Evolutionary conservation across 2,329 filamentous ascomycete genomes (phyloP), one percentile per base, ranked within the genome.

Genomic region (Fusarium virguliforme): DNA sequence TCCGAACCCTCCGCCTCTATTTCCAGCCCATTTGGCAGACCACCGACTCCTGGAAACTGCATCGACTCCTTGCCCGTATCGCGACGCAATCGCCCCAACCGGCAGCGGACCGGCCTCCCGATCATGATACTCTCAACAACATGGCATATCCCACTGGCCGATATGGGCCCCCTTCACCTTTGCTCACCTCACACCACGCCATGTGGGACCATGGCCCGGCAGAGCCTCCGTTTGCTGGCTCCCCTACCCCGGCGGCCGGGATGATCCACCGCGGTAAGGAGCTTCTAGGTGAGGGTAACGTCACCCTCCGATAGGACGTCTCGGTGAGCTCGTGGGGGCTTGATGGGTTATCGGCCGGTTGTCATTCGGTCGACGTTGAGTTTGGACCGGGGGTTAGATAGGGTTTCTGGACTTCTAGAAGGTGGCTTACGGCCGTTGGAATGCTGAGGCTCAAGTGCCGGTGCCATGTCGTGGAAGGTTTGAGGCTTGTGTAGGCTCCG

Each of bases 371-470:
- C n/a, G 26, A 62, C 10, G 57, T 54, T 41, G 34, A 55, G 26
- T 58, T 26, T 32, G 22, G 30, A 28, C 48, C 37, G 30, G 37
- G 58, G 38, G 6, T 26, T 10, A 40, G 13, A 24, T 24, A 28
- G 4, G 18, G 28, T 43, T 62, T 60, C 43, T 54, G 46, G 5
- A 35, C 35, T 70, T 65, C 22, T 37, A 34, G 48, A 48, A 60
- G 13, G 51, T 53, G 60, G 66, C 58, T 59, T 48, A 28, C 12
- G 34, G 30, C 43, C 32, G 34, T 60, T 70, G 70, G 63, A 72
- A 68, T 70, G 63, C 38, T 61, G 34, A 13, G 6, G 46, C 50
- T 60, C 22, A 41, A 68, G 30, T 71, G 18, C 68, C 65, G 69
- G 61, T 40, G 41, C 51, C 38, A 60, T 64, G 70, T 62, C 60